Evolutionary conservation across 1,284 basidiomycete genomes (phyloP), one percentile per base, ranked within the genome.

Genomic region (Trametes versicolor): DNA sequence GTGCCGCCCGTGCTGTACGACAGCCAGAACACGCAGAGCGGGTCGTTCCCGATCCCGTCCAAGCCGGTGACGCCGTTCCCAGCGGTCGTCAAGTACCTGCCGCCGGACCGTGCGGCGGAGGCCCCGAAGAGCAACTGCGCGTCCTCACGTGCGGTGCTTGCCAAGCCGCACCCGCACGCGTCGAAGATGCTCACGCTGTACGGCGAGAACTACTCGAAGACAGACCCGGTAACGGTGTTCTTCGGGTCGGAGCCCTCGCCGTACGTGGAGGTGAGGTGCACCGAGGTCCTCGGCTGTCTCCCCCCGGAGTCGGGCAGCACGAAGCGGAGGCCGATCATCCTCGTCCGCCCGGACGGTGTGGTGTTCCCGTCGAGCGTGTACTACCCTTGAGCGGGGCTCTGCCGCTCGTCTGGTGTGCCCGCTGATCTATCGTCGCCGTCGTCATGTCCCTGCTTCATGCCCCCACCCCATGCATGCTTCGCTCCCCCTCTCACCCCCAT

Each of bases 11-110:
- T 91, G 45, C 81, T 93, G 56, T 93, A 90, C 77, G 91, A 93
- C 79, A 88, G 88, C 71, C 90, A 91, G 75, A 87, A 87, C 70
- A 82, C 86, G 45, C 80, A 85, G 36, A 87, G 84, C 27, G 85
- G 86, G 7, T 88, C 90, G 27, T 92, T 90, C 82, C 88, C 90
- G 36, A 86, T 91, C 59, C 92, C 92, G 21, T 86, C 86, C 23
- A 93, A 93, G 76, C 92, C 94, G 15, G 87, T 96, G 63, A 95
- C 95, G 23, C 95, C 94, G 2, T 94, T 96, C 84, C 94, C 94
- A 9, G 86, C 82, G 56, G 88, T 94, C 62, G 89, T 93, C 73
- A 94, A 94, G 80, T 93, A 94, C 78, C 87, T 96, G 37, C 91
- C 93, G 36, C 93, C 95, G 17, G 93, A 94, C 76, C 87, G 92